Base-by-base conservation (phyloP, 2,329 filamentous ascomycete species). In the Botrytis byssoidea region DNA sequence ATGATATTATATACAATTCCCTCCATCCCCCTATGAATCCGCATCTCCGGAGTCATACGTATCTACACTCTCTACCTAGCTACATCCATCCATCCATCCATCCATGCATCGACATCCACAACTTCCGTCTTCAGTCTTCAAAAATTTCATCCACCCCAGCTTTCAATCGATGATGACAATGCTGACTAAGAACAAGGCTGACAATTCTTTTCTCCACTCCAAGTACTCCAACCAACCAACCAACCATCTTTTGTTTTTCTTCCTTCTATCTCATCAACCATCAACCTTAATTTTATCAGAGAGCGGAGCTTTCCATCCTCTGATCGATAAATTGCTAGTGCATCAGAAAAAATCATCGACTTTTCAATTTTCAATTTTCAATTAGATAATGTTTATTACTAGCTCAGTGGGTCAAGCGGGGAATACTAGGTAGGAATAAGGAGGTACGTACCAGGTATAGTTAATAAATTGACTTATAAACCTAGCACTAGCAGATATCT, bases 121-220 rank as follows among this genome's bases (percentile, higher is more conserved):
- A 37, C 37, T 37, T 40, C 48, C 48, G 12, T 51, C 48, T 51
- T 14, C 25, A n/a, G 25, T 14, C 48, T 51, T 55, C 48, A 55
- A 25, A 55, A 55, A 55, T 55, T 55, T 55, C 48, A 55, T 3
- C 25, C 25, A 42, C 48, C 48, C 48, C 48, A 55, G n/a, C 61
- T 64, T 60, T 60, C 29, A 59, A 37, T 37, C 32, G 40, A 65
- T 65, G 18, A 46, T 65, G n/a, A 32, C 20, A 46, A 44, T 66
- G 42, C 46, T 66, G 63, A 66, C 63, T 66, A 66, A 66, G 35
- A 14, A 22, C 61, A 65, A 65, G 61, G 61, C 61, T 44, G 61
- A 64, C 60, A 20, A 8, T 14, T 14, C 14, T 14, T 61, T 1
- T 10, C 32, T 10, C 20, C 5, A 22, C 29, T 22, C 29, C n/a